Evolutionary conservation across 176 grass and related monocot genomes (phyloP).

Genomic region (Sorghum bicolor): DNA sequence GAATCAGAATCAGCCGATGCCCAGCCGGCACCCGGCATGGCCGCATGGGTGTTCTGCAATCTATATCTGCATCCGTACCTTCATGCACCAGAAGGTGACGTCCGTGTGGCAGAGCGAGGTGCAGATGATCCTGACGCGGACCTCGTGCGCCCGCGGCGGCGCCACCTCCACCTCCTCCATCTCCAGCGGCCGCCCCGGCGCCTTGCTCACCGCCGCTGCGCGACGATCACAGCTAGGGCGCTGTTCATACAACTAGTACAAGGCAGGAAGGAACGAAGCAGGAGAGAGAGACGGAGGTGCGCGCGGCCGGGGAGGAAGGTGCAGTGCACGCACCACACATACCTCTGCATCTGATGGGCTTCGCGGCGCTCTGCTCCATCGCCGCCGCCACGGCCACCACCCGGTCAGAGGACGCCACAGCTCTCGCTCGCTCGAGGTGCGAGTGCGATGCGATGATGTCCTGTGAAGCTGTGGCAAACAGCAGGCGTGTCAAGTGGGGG

Average conservation of each 20-base stretch:
- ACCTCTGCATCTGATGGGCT: constrained; percentile 74
- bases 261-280: neutral
- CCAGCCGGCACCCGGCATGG: no score
- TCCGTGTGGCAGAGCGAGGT: constrained; percentile 76
- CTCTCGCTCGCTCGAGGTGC: neutral
- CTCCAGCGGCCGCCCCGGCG: constrained; percentile 47
- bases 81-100: constrained; percentile 61
- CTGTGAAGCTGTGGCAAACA: no score
- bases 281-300: neutral
- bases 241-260: neutral
- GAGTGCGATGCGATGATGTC: neutral
- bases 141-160: constrained; percentile 58
- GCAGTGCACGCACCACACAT: no score
- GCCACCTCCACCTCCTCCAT: constrained; percentile 83
- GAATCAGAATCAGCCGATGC: neutral
- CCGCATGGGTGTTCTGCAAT: no score
- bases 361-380: constrained; percentile 31
- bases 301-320: neutral
- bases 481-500: no score
- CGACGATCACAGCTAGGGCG: neutral
- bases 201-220: constrained; percentile 66
- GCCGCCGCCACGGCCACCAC: neutral
- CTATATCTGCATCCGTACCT: constrained; percentile 9
- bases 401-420: neutral
- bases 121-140: constrained; percentile 58